Base-by-base conservation (phyloP, 176 grass and related monocot genomes). In the Chloris gayana region DNA sequence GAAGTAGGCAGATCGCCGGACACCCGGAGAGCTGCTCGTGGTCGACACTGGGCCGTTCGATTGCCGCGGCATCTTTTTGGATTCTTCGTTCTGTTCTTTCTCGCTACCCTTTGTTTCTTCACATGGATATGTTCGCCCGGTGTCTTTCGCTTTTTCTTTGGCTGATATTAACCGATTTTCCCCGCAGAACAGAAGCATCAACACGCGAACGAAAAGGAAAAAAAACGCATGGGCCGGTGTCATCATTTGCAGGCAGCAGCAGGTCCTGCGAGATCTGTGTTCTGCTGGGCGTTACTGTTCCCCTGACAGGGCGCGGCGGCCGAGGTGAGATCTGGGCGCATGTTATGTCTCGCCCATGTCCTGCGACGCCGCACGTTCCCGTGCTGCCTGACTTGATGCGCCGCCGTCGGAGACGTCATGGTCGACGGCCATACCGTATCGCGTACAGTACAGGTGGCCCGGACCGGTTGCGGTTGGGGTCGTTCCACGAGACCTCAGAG, bases 271-370 rank as follows among this genome's bases (percentile, higher is more conserved):
- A 74, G 76, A 85, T 76, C 82, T 64, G 75, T 70, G 76, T 61
- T 61, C 25, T 4, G 22, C 29, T 27, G 53, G 31, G 65, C 74
- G 44, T 67, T 49, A 64, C 67, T 70, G 77, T 84, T 25, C 2
- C 39, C 26, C 80, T 79, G 80, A 62, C 82, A 71, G 27, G 18
- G 17, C 70, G 66, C 69, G 82, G 67, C 27, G 14, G 31, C 24
- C 25, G 61, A 68, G 61, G 38, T 62, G 81, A 64, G 81, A 88
- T 84, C 76, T 75, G 63, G 75, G 73, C 61, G 76, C 64, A 68
- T 64, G 76, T 70, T 78, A 14, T 64, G 31, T 41, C 30, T 26
- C 17, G 51, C 79, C 72, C 85, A 77, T 87, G 32, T 18, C 50
- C 72, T 56, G 71, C 51, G 21, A 58, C 72, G 72, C 72, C 51